Percentiles rank a stretch among this genome's conserved stretches.
phyloP scores from a whole-genome alignment of 805 yeast genomes.

The Metschnikowia reukaufii region DNA sequence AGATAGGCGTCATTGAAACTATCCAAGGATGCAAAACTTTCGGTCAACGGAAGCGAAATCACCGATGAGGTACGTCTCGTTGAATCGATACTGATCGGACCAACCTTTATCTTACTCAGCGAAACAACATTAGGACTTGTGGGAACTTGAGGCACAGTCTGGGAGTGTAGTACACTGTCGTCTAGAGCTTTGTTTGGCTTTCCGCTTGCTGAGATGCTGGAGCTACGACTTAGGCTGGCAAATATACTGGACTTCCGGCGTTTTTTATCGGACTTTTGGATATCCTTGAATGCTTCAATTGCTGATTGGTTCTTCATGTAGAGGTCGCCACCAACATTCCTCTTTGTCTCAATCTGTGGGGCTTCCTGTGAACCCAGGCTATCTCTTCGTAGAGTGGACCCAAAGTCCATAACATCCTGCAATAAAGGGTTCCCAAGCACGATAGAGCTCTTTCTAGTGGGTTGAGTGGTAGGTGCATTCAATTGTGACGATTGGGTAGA shows the following conservation, averaged over 20 bases:
- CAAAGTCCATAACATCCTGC: slow-evolving; percentile 36
- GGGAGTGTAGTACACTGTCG: neutral
- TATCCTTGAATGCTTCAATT: slow-evolving; percentile 44
- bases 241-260: slow-evolving; percentile 30
- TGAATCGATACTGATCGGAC: slow-evolving; percentile 31
- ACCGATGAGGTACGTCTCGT: slow-evolving; percentile 58
- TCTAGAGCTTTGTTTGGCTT: slow-evolving; percentile 8
- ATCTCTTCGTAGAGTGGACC: slow-evolving; percentile 22
- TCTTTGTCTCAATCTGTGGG: slow-evolving; percentile 44
- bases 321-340: slow-evolving; percentile 47
- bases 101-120: slow-evolving; percentile 30
- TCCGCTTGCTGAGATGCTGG: slow-evolving; percentile 8
- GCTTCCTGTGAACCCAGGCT: slow-evolving; percentile 34
- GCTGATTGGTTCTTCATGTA: slow-evolving; percentile 42
- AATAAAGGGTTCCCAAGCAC: slow-evolving; percentile 12
- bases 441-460: slow-evolving; percentile 6
- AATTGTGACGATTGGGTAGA: neutral
- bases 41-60: slow-evolving; percentile 64
- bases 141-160: neutral
- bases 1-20: slow-evolving; percentile 62
- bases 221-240: slow-evolving; percentile 12
- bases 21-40: slow-evolving; percentile 77
- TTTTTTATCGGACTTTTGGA: slow-evolving; percentile 41
- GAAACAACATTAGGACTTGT: slow-evolving; percentile 3
- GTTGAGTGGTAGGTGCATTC: neutral